Evolutionary conservation across 2,329 filamentous ascomycete genomes (phyloP), one percentile per base, ranked within the genome.

Genomic region (Trichoderma sp.): DNA sequence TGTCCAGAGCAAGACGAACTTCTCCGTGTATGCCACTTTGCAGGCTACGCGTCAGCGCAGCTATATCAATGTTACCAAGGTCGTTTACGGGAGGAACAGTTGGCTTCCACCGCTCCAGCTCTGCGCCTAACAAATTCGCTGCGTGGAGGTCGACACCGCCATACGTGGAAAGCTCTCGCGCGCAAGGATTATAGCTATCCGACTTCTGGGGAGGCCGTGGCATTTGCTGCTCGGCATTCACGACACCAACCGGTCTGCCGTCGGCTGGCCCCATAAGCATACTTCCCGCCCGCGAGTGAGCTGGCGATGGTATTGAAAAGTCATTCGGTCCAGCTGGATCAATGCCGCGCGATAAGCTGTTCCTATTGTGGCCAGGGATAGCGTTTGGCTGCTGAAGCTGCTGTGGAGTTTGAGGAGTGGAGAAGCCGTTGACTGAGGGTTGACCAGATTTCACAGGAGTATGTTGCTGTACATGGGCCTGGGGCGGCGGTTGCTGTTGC

Each of bases 1-100:
- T 93, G 80, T 98, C 96, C 58, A 99, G 84, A 3, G 95, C 95
- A 73, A 97, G 83, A 11, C 95, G 90, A n/a, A 97, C 91, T 82
- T 99, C 96, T 6, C 90, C 91, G 76, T 94, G 91, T 57, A 98
- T 92, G 1, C 95, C 95, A 70, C 93, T 97, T 79, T 97, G 94
- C 47, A 99, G 84, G 77, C 94, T 94, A 84, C 94, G 92, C 0
- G 92, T 97, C 53, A 99, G 86, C 24, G 95, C 94, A 75, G 95
- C 92, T 32, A 98, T 91, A 78, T 99, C 95, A 74, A 98, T 93
- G 24, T 94, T 88, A 9, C 95, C 96, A 67, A 98, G 86, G 76
- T 98, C 95, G 26, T 87, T 84, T 21, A 94, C 86, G 3, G 86
- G 84, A 0, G 96, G 95, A 47, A 94, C 86, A 71, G 93, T 91